Conservation (phyloP, 331 rosid genomes). For the Malus hybrid region DNA sequence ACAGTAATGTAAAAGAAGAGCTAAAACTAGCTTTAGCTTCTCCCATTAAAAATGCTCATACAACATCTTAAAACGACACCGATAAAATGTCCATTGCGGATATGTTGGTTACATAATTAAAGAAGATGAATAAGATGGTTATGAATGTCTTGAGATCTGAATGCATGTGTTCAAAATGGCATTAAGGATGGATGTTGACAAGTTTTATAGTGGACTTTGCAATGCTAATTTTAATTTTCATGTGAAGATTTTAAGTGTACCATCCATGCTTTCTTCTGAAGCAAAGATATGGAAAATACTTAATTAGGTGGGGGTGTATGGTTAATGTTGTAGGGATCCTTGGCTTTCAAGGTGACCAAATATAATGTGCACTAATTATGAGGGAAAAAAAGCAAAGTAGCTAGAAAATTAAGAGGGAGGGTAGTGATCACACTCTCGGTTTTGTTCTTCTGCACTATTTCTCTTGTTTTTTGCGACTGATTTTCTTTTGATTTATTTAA, state of each 20-base stretch:
- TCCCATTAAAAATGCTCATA: too few relatives aligned
- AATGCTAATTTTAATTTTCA: not conserved
- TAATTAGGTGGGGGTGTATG: not conserved
- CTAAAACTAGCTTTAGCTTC: too few relatives aligned
- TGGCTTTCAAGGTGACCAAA: constrained; percentile 17
- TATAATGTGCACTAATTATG: not conserved
- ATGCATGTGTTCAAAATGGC: not conserved
- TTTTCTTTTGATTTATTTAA: too few relatives aligned
- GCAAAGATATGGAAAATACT: constrained; percentile 3
- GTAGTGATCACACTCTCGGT: not conserved
- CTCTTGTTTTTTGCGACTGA: too few relatives aligned
- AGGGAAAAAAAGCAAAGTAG: not conserved
- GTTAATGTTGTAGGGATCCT: not conserved
- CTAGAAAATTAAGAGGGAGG: not conserved
- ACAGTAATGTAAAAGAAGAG: too few relatives aligned
- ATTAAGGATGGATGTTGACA: not conserved
- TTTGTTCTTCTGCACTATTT: too few relatives aligned
- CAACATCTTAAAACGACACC: too few relatives aligned
- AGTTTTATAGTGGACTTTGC: not conserved
- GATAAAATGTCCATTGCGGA: not conserved
- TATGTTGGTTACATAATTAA: not conserved
- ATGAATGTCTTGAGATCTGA: not conserved
- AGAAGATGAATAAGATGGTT: not conserved
- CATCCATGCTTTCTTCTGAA: not conserved
- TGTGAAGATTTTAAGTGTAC: not conserved